Conservation (phyloP, 2,329 filamentous ascomycete genomes). For the Alternaria rosae region DNA sequence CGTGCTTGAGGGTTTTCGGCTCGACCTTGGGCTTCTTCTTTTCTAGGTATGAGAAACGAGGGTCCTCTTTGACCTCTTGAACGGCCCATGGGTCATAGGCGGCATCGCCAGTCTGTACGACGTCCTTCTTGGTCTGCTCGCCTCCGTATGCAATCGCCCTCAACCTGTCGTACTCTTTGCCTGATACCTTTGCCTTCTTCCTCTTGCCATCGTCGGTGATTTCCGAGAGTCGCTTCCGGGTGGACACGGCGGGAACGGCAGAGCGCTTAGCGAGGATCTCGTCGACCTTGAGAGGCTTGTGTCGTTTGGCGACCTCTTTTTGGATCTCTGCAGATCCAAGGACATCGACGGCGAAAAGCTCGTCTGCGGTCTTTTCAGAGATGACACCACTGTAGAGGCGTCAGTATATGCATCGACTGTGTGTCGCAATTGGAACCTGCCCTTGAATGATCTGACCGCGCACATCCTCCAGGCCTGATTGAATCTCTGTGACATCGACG, state of each 20-base stretch:
- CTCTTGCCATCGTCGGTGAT: conserved; percentile 70
- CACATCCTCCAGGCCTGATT: conserved; percentile 80
- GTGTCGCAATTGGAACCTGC: conserved; percentile 57
- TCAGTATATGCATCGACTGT: conserved; percentile 18
- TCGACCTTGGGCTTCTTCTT: conserved; percentile 71
- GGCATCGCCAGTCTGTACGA: conserved; percentile 65
- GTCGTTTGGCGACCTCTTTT: conserved; percentile 69
- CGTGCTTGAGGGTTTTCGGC: conserved; percentile 76
- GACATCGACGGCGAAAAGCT: conserved; percentile 86
- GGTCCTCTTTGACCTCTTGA: conserved; percentile 58
- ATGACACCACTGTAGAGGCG: conserved; percentile 73
- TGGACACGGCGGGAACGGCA: conserved; percentile 77
- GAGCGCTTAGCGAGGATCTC: conserved; percentile 90
- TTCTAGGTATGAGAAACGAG: conserved; percentile 70
- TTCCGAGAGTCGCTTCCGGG: conserved; percentile 78
- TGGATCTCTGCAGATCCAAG: conserved; percentile 72
- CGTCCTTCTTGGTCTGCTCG: conserved; percentile 59
- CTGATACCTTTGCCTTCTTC: conserved; percentile 84
- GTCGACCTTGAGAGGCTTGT: conserved; percentile 86
- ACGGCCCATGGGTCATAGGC: conserved; percentile 81
- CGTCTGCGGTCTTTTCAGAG: conserved; percentile 79
- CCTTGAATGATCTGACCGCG: conserved; percentile 92
- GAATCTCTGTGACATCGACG: conserved; percentile 87
- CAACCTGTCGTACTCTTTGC: conserved; percentile 82
- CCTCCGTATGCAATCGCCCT: conserved; percentile 79